Evolutionary conservation across 2,329 filamentous ascomycete genomes (phyloP).

Genomic region (Pseudogymnoascus sp.): DNA sequence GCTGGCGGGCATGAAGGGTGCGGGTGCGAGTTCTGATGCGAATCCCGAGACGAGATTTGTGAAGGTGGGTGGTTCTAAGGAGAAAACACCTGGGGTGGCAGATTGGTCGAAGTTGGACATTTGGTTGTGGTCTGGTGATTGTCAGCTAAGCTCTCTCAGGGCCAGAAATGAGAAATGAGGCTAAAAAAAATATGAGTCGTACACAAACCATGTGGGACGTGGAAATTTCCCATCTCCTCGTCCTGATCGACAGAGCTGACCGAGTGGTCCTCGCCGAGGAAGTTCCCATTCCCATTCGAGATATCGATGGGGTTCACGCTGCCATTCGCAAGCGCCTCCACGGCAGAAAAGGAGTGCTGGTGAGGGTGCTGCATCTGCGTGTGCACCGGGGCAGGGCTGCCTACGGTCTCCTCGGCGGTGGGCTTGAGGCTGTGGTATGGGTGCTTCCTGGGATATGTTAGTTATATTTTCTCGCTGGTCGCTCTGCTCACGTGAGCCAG

Average conservation of each 20-base stretch:
- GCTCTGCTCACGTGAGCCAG: conserved; percentile 20
- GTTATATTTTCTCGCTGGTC: conserved; percentile 3
- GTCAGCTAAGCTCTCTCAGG: neutral
- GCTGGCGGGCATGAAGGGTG: neutral
- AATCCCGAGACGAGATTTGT: neutral
- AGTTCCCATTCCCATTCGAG: conserved; percentile 14
- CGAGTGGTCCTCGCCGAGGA: conserved; percentile 13
- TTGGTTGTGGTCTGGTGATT: neutral
- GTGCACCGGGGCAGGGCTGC: neutral
- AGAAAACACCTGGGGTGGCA: neutral
- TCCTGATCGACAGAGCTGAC: conserved; percentile 14
- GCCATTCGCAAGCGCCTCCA: conserved; percentile 20
- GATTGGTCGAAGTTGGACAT: neutral
- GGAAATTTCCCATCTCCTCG: conserved; percentile 17
- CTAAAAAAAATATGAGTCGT: conserved; percentile 14
- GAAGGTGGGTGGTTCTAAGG: neutral
- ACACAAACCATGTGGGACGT: conserved; percentile 29
- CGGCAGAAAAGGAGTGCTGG: conserved; percentile 6
- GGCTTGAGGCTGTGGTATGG: neutral
- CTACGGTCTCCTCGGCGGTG: neutral
- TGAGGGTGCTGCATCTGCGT: conserved; percentile 10
- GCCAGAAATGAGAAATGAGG: neutral
- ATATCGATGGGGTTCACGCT: conserved; percentile 24
- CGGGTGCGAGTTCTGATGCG: conserved; percentile 17
- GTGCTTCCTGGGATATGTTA: neutral